Conservation (phyloP, 2,329 filamentous ascomycete species). For the Stemphylium vesicarium region DNA sequence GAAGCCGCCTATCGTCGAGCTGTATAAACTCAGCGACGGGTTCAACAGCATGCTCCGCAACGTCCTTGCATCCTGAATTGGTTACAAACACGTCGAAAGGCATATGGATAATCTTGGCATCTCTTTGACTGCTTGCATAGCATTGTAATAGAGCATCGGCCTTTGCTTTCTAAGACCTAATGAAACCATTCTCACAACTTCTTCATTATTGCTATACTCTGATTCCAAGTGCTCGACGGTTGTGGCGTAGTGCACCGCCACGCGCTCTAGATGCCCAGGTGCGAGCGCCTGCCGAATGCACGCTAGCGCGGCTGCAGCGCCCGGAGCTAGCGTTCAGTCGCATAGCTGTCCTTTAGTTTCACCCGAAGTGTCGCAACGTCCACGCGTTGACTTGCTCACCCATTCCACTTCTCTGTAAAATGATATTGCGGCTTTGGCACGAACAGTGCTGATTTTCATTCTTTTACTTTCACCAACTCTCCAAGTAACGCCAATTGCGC, state of each 20-base stretch:
- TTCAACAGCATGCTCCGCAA: slow-evolving; percentile 83
- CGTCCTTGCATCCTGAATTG: slow-evolving; percentile 67
- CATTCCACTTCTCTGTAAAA: slow-evolving; percentile 29
- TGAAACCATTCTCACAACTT: not conserved
- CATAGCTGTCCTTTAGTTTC: slow-evolving; percentile 42
- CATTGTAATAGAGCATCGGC: not conserved
- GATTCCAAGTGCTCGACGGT: not conserved
- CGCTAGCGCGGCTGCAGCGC: slow-evolving; percentile 21
- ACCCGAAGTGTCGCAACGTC: slow-evolving; percentile 34
- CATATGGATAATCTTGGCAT: not conserved
- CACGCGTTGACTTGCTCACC: slow-evolving; percentile 27
- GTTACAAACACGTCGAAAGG: not conserved
- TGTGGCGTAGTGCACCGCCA: slow-evolving; percentile 13
- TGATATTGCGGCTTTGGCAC: slow-evolving; percentile 31
- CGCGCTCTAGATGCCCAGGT: slow-evolving; percentile 17
- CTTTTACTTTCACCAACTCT: slow-evolving; percentile 13
- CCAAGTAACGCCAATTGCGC: slow-evolving; percentile 19
- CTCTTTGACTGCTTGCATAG: not conserved
- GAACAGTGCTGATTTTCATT: slow-evolving; percentile 29
- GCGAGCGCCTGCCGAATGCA: slow-evolving; percentile 19
- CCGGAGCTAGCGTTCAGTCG: slow-evolving; percentile 27
- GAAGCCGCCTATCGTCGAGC: slow-evolving; percentile 80
- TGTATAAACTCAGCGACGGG: slow-evolving; percentile 78
- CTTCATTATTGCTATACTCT: not conserved
- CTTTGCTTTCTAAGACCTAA: slow-evolving; percentile 2